These are phyloP conservation scores for Raddia guianensis DNA, from an alignment of 176 grass and related monocot genomes.

Conservation along the genomic window DNA sequence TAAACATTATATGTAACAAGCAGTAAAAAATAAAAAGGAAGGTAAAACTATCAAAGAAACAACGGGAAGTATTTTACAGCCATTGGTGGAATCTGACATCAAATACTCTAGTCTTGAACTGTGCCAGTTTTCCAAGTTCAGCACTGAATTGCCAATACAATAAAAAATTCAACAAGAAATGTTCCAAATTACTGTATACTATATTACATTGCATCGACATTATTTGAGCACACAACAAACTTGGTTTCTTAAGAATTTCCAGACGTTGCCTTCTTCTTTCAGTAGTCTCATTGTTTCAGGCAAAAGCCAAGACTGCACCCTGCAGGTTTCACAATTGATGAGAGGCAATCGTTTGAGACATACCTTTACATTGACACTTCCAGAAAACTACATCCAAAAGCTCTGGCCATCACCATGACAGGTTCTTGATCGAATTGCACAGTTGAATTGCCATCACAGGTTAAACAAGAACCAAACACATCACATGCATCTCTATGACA, in stretches of 20 bases:
- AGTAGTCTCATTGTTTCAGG: constrained; percentile 42
- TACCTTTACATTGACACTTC: constrained; percentile 79
- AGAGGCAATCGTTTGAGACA: constrained; percentile 75
- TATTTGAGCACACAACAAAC: background rate
- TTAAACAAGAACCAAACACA: no score
- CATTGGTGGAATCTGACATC: background rate
- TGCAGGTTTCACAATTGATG: constrained; percentile 87
- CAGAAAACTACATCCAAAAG: constrained; percentile 80
- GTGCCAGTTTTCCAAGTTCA: background rate
- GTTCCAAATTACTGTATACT: background rate
- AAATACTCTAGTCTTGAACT: background rate
- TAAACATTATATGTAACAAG: background rate
- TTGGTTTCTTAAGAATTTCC: constrained; percentile 8
- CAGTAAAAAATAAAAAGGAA: background rate
- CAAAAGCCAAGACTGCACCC: constrained; percentile 52
- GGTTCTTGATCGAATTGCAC: no score
- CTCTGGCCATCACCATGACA: constrained; percentile 52
- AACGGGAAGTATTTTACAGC: background rate
- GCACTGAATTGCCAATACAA: background rate
- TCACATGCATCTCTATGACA: no score
- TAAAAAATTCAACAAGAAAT: background rate
- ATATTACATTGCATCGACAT: background rate
- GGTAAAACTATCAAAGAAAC: background rate
- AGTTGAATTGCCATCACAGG: no score
- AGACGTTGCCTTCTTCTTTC: constrained; percentile 1